phyloP scores from a whole-genome alignment of 768 basidiomycete genomes.

The Phaeolepiota aurea region DNA sequence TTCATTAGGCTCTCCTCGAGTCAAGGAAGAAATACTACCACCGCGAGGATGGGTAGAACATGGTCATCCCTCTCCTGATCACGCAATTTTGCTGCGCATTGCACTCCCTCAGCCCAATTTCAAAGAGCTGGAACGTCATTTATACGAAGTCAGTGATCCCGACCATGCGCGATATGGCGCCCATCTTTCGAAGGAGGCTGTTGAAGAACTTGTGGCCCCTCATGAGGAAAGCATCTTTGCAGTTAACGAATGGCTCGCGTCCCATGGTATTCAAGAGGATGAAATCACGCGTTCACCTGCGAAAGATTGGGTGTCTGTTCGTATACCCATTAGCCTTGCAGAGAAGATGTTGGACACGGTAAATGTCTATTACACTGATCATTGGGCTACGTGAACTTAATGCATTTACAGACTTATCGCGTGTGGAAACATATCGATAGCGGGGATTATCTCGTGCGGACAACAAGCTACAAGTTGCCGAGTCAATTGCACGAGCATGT shows the following conservation, averaged over 20 bases:
- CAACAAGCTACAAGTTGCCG: conserved; percentile 59
- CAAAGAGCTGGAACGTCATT: conserved; percentile 35
- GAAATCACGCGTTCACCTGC: conserved; percentile 46
- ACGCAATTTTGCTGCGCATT: conserved; percentile 46
- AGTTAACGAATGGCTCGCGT: conserved; percentile 54
- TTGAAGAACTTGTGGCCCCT: conserved; percentile 55
- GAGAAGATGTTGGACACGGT: conserved; percentile 64
- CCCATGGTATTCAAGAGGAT: conserved; percentile 41
- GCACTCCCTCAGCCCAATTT: conserved; percentile 47
- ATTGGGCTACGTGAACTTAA: not conserved
- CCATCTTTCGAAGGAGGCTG: conserved; percentile 57
- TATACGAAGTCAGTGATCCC: conserved; percentile 51
- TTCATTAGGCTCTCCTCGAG: conserved; percentile 13
- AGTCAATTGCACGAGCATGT: conserved; percentile 47
- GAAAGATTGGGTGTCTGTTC: conserved; percentile 59
- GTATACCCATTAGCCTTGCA: conserved; percentile 45
- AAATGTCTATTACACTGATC: conserved; percentile 2
- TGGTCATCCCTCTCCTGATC: conserved; percentile 31
- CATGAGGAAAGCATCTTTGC: conserved; percentile 41
- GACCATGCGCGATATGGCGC: conserved; percentile 40
- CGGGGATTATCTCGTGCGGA: conserved; percentile 48
- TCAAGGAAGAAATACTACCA: conserved; percentile 22
- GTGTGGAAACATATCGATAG: conserved; percentile 39
- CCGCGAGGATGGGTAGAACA: conserved; percentile 45
- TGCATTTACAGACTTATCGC: conserved; percentile 37